phyloP scores from a whole-genome alignment of 495 filamentous ascomycete species.

The Daldinia caldariorum region DNA sequence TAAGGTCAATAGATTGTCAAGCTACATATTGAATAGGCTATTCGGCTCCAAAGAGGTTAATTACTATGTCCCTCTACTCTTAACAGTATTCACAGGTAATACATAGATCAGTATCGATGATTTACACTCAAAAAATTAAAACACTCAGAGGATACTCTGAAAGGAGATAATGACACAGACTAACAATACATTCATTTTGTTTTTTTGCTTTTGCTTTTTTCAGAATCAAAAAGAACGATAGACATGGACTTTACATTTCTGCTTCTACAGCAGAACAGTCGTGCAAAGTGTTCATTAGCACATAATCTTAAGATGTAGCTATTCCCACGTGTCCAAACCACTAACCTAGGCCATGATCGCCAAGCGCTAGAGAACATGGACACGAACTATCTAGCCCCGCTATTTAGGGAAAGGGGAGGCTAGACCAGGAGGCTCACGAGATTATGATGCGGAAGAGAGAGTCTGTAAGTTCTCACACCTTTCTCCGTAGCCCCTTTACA shows the following conservation, averaged over 20 bases:
- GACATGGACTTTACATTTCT: no score
- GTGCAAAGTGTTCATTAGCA: no score
- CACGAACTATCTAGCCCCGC: constrained; percentile 11
- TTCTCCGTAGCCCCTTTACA: neutral
- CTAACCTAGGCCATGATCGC: neutral
- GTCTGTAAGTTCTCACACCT: constrained; percentile 20
- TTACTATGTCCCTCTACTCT: neutral
- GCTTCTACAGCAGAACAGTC: no score
- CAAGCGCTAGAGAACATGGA: no score
- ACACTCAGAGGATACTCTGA: no score
- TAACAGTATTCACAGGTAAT: neutral
- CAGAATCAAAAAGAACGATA: no score
- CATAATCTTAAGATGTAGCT: neutral
- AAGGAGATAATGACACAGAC: no score
- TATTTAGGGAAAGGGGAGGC: neutral
- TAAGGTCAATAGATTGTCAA: neutral
- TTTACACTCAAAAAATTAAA: no score
- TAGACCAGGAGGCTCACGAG: neutral
- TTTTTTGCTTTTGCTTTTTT: no score
- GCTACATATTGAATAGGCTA: neutral
- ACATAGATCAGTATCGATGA: no score
- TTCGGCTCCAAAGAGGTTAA: neutral
- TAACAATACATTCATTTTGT: no score
- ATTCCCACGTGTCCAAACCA: neutral
- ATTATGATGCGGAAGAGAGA: constrained; percentile 20